Conservation (phyloP, 2,329 filamentous ascomycete genomes). For the Grosmannia clavigera region DNA sequence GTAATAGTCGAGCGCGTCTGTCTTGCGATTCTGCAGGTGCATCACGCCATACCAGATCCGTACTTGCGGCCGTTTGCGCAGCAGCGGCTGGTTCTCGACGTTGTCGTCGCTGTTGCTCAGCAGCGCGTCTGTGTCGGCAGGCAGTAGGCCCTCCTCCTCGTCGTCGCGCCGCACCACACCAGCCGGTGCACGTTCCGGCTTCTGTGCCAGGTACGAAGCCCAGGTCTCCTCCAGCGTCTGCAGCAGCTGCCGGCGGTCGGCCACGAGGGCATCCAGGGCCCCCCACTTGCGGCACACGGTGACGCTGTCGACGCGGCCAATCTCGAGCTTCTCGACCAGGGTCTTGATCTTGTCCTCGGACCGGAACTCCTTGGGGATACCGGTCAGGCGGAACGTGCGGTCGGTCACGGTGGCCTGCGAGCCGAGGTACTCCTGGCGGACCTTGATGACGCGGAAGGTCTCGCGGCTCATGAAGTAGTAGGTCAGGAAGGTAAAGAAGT, state of each 20-base stretch:
- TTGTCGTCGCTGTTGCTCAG: slow-evolving; percentile 32
- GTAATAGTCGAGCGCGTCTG: slow-evolving; percentile 92
- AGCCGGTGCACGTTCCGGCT: slow-evolving; percentile 20
- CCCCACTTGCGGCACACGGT: slow-evolving; percentile 81
- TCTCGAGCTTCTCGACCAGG: slow-evolving; percentile 75
- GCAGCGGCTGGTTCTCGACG: slow-evolving; percentile 13
- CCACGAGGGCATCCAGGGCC: slow-evolving; percentile 63
- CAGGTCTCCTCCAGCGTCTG: slow-evolving; percentile 72
- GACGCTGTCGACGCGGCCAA: slow-evolving; percentile 82
- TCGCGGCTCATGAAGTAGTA: slow-evolving; percentile 74
- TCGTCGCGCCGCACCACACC: neutral
- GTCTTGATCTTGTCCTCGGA: slow-evolving; percentile 75
- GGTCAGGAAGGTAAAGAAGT: slow-evolving; percentile 74
- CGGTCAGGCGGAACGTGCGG: slow-evolving; percentile 80
- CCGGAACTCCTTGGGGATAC: slow-evolving; percentile 67
- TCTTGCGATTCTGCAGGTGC: slow-evolving; percentile 54
- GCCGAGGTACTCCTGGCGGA: slow-evolving; percentile 83
- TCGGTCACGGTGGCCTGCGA: slow-evolving; percentile 94
- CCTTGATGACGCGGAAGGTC: slow-evolving; percentile 72
- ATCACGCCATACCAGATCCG: slow-evolving; percentile 71
- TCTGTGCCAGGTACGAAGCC: slow-evolving; percentile 59
- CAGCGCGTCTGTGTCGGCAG: slow-evolving; percentile 27
- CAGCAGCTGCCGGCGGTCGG: slow-evolving; percentile 50
- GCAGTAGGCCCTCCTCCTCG: neutral
- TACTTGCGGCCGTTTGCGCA: slow-evolving; percentile 51